Evolutionary conservation across 495 filamentous ascomycete species (phyloP).

Genomic region (Alectoria sarmentosa): DNA sequence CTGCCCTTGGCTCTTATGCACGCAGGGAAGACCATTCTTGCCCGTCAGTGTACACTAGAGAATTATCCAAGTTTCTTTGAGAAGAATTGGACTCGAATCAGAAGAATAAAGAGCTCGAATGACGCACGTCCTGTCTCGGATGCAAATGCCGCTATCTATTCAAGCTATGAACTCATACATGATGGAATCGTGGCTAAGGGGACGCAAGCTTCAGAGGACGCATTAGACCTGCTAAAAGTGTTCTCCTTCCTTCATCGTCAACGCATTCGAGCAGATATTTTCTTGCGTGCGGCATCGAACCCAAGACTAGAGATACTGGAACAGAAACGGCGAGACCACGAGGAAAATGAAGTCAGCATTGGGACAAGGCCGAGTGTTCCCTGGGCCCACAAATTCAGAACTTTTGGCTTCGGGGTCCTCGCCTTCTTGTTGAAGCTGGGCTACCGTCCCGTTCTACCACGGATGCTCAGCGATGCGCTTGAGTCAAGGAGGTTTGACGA

Average conservation of each 20-base stretch:
- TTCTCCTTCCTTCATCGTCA: slow-evolving; percentile 35
- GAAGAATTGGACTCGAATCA: slow-evolving; percentile 29
- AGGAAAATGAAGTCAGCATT: not conserved
- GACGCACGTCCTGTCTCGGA: not conserved
- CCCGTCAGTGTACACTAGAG: slow-evolving; percentile 8
- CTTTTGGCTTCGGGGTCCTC: not conserved
- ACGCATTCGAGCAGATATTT: slow-evolving; percentile 31
- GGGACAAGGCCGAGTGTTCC: not conserved
- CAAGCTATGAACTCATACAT: slow-evolving; percentile 32
- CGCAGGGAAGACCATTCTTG: slow-evolving; percentile 28
- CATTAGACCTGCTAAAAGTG: slow-evolving; percentile 34
- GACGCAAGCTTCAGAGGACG: slow-evolving; percentile 28
- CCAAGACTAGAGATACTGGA: slow-evolving; percentile 13
- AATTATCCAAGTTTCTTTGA: slow-evolving; percentile 28
- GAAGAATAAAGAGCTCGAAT: slow-evolving; percentile 21
- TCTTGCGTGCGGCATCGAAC: slow-evolving; percentile 26
- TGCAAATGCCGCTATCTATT: slow-evolving; percentile 24
- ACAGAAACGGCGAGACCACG: slow-evolving; percentile 6
- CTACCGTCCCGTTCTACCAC: slow-evolving; percentile 1
- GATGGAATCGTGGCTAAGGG: slow-evolving; percentile 21
- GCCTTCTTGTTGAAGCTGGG: slow-evolving; percentile 1
- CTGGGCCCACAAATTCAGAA: slow-evolving; percentile 7
- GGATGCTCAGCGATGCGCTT: not conserved
- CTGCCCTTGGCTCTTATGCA: slow-evolving; percentile 35
- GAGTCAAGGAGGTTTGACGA: slow-evolving; percentile 18